Evolutionary conservation across 2,329 filamentous ascomycete species (phyloP), one percentile per base, ranked within the genome.

Genomic region (Trichoderma cornu-damae): DNA sequence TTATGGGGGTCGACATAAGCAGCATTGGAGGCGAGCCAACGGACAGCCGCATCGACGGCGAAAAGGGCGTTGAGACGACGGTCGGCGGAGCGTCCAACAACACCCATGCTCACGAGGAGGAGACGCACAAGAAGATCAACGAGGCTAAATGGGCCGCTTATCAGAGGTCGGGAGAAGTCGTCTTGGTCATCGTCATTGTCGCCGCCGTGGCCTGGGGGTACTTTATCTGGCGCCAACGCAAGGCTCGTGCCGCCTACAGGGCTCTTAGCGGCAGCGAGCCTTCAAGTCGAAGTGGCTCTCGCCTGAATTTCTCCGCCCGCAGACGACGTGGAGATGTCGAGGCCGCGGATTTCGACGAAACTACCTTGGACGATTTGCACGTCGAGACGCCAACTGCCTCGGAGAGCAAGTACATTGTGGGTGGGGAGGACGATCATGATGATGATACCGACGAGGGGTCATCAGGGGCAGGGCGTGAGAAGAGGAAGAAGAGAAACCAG

Each of bases 1-100:
- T 99, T 75, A 90, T 97, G 81, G 84, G 85, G 48, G 90, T 99
- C 38, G 91, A 97, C 68, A 95, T 97, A 63, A 88, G 84, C 65
- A 87, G 83, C 67, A 95, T 96, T 63, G 93, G 93, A 59, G 92
- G 90, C 50, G 75, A 77, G 51, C 90, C 91, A 0, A 82, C 86
- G 1, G 88, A 96, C 70, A 91, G 86, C 58, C 82, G 83, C 30
- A 87, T 96, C 57, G 91, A 96, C 67, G 92, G 92, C 57, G 89
- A 95, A 71, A 90, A 91, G 69, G 83, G 88, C 1, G 85, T 84
- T 5, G 81, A 89, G 64, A 91, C 88, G 1, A 88, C 86, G 16
- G 89, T 94, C 2, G 89, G 89, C 48, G 86, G 83, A 30, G 85
- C 88, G 46, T 81, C 74, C 58, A 81, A 81, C 66, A 72, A 75